A percentile compares a stretch with the other conserved stretches of the same genome.
These are phyloP conservation scores for Metschnikowia corniflorae DNA, from an alignment of 805 yeast species.

Conservation along the genomic window DNA sequence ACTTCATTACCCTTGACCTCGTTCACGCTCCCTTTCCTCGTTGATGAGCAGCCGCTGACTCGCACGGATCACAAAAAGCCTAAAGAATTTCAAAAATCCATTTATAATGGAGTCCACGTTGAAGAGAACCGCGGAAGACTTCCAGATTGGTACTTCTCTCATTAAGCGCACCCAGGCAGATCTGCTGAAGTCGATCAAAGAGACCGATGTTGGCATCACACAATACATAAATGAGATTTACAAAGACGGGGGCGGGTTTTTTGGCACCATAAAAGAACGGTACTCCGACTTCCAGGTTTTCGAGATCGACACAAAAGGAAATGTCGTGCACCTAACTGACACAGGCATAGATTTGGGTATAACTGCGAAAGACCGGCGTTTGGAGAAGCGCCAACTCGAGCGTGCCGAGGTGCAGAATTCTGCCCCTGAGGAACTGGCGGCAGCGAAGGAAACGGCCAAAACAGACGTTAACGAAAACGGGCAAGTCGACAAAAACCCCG, in stretches of 20 bases:
- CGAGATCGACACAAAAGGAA: slow-evolving; percentile 68
- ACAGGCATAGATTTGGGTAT: slow-evolving; percentile 56
- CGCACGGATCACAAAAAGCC: slow-evolving; percentile 5
- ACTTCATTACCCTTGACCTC: too few species aligned
- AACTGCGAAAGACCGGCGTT: slow-evolving; percentile 46
- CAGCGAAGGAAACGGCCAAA: slow-evolving; percentile 24
- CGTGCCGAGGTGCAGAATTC: slow-evolving; percentile 32
- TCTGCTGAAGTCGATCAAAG: slow-evolving; percentile 45
- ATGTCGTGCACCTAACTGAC: slow-evolving; percentile 72
- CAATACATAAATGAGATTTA: slow-evolving; percentile 52
- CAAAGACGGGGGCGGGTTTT: slow-evolving; percentile 51
- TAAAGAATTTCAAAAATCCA: not conserved
- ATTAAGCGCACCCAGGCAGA: slow-evolving; percentile 8
- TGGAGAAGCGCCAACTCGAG: slow-evolving; percentile 41
- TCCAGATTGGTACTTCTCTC: not conserved
- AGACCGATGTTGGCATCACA: slow-evolving; percentile 84
- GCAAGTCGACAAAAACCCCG: slow-evolving; percentile 10
- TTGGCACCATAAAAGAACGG: slow-evolving; percentile 79
- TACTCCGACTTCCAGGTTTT: slow-evolving; percentile 93
- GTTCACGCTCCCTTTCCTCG: too few species aligned
- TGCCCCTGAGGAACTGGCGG: slow-evolving; percentile 31
- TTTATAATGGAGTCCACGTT: not conserved
- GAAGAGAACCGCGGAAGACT: slow-evolving; percentile 4
- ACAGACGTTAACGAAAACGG: too few species aligned
- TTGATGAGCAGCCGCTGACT: slow-evolving; percentile 9